Evolutionary conservation across 768 basidiomycete species (phyloP).

Genomic region (Melanogaster broomeanus): DNA sequence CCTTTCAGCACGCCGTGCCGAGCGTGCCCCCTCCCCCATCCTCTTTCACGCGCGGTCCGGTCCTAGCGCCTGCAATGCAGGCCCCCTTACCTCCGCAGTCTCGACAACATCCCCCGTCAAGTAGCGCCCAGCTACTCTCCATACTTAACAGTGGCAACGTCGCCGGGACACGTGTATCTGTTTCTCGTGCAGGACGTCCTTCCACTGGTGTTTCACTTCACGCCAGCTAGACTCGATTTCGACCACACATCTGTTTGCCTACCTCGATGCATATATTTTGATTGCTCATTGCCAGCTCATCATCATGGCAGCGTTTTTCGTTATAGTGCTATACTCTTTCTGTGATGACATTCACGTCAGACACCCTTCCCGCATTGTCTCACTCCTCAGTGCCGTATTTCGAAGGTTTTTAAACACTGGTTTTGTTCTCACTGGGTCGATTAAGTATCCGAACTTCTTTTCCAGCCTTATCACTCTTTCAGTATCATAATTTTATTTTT

Average conservation of each 20-base stretch:
- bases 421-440: slow-evolving; percentile 22
- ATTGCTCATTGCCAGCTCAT: slow-evolving; percentile 4
- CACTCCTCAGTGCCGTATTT: slow-evolving; percentile 11
- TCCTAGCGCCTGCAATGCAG: slow-evolving; percentile 12
- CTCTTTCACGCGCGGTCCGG: slow-evolving; percentile 13
- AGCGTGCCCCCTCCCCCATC: slow-evolving; percentile 7
- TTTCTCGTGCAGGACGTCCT: slow-evolving; percentile 8
- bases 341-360: not conserved
- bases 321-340: not conserved
- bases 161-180: slow-evolving; percentile 7
- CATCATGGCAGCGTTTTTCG: slow-evolving; percentile 6
- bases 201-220: slow-evolving; percentile 17
- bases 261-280: slow-evolving; percentile 19
- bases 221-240: slow-evolving; percentile 22
- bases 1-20: slow-evolving; percentile 7
- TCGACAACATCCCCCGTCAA: slow-evolving; percentile 20
- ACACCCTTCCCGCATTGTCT: slow-evolving; percentile 17
- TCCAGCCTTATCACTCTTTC: slow-evolving; percentile 22
- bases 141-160: slow-evolving; percentile 34
- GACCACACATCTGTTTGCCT: slow-evolving; percentile 6
- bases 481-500: slow-evolving; percentile 33
- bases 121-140: slow-evolving; percentile 34
- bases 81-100: slow-evolving; percentile 10
- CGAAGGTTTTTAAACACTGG: slow-evolving; percentile 15
- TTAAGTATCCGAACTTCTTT: slow-evolving; percentile 26